Base-by-base conservation (phyloP, 2,329 filamentous ascomycete species). In the Talaromyces sp. region DNA sequence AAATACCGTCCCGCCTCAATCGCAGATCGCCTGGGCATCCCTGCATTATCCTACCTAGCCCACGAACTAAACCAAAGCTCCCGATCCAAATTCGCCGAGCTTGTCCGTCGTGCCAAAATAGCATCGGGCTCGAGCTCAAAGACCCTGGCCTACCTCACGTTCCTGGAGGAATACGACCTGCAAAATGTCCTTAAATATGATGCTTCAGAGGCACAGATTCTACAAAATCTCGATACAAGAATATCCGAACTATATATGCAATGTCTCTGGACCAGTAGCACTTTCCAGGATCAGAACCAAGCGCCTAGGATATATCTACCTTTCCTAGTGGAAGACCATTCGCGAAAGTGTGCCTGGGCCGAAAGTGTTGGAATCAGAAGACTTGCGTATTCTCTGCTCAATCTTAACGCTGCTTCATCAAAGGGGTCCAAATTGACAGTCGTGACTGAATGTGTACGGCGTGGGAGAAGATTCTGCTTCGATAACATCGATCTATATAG, bases 291-390 rank as follows among this genome's bases (percentile, higher is more conserved):
- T 56, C 41, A 69, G n/a, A 64, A 64, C 2, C 67, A 74, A 2
- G 65, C 68, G 0, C 70, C 77, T 13, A 76, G 82, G 47, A 82
- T 91, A 13, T 93, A 89, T 72, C 81, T 93, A 0, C 88, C 89
- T 0, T 81, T 89, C 24, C 74, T 92, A 0, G 77, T 87, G 10
- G 87, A 89, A 68, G 83, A 82, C 64, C 82, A 83, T 19, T 71
- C 74, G n/a, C 81, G 83, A 35, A 81, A 82, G 50, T 87, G 82
- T 69, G 84, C 85, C 16, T 89, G 87, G 86, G 80, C 82, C 62
- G 78, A 83, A 65, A 85, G 85, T 63, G 80, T 78, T 31, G 63
- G 72, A 8, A 77, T 86, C 37, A 80, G 87, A 14, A 79, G 79
- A 56, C 68, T 88, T 24, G 86, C 84, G 1, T 89, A 88, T 70